Percentiles rank a stretch among this genome's conserved stretches.
phyloP scores from a whole-genome alignment of 2,329 filamentous ascomycete genomes.

The Ceratocystis diversiconidia region DNA sequence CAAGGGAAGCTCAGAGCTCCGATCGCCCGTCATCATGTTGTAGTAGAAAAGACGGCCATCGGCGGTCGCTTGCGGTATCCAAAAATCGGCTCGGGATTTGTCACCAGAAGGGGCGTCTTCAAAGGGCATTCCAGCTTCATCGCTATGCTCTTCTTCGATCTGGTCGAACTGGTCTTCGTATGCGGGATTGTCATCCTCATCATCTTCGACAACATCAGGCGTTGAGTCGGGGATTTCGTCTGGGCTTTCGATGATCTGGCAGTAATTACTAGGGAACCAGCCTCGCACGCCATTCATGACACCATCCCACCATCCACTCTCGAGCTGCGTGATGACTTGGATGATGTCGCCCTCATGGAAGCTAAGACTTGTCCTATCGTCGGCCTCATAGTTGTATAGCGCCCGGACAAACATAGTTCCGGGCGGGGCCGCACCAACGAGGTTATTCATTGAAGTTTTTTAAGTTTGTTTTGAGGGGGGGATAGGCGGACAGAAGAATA shows the following conservation, averaged over 20 bases:
- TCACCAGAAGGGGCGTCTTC: conserved; percentile 49
- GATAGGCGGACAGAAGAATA: not conserved
- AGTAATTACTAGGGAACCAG: conserved; percentile 99
- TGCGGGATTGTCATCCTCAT: conserved; percentile 49
- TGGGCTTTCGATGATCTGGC: conserved; percentile 64
- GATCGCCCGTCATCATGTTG: conserved; percentile 92
- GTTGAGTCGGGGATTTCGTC: conserved; percentile 56
- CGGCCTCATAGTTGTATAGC: conserved; percentile 93
- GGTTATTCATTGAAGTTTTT: conserved; percentile 40
- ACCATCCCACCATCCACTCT: conserved; percentile 99
- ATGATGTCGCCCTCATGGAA: conserved; percentile 96
- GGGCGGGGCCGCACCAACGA: conserved; percentile 43
- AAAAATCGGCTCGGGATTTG: conserved; percentile 84
- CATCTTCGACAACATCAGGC: conserved; percentile 42
- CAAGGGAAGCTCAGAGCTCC: conserved; percentile 83
- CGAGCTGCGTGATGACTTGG: conserved; percentile 92
- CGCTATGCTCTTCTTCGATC: conserved; percentile 48
- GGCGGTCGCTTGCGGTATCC: conserved; percentile 93
- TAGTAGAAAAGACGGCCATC: conserved; percentile 94
- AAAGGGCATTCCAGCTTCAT: conserved; percentile 47
- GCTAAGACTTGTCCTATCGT: conserved; percentile 91
- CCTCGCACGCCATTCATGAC: conserved; percentile 92
- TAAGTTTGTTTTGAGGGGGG: not conserved
- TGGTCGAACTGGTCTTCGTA: conserved; percentile 56
- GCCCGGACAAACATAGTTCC: conserved; percentile 83